phyloP scores from a whole-genome alignment of 768 basidiomycete species.

The Fistulinella prunicolor region DNA sequence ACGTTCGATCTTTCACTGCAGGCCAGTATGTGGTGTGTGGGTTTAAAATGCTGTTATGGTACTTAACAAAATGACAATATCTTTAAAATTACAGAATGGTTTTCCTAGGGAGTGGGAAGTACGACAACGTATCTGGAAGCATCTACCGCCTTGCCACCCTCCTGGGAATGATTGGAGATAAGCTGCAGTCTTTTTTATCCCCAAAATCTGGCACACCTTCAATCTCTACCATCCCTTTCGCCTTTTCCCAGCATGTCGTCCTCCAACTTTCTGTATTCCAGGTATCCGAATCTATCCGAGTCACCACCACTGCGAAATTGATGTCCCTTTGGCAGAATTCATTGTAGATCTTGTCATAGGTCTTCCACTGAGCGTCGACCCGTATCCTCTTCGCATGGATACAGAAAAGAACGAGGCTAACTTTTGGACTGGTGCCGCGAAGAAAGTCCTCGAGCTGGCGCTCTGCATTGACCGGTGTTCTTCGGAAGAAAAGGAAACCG shows the following conservation, averaged over 20 bases:
- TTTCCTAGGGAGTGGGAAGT: too few relatives aligned
- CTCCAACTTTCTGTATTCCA: background rate
- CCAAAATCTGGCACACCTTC: conserved; percentile 7
- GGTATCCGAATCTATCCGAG: conserved; percentile 3
- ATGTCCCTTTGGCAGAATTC: conserved; percentile 10
- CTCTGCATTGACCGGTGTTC: conserved; percentile 10
- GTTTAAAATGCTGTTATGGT: too few relatives aligned
- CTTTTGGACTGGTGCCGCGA: conserved; percentile 5
- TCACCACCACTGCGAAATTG: conserved; percentile 17
- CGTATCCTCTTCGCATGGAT: conserved; percentile 8
- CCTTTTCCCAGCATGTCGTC: background rate
- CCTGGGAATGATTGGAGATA: conserved; percentile 2
- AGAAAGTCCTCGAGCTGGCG: conserved; percentile 9
- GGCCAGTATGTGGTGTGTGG: too few relatives aligned
- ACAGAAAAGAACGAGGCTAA: conserved; percentile 13
- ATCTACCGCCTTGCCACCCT: background rate
- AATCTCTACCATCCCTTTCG: background rate
- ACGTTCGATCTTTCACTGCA: too few relatives aligned
- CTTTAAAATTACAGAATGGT: too few relatives aligned
- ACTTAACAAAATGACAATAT: too few relatives aligned
- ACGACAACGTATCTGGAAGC: too few relatives aligned
- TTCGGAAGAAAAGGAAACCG: conserved; percentile 6
- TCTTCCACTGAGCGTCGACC: conserved; percentile 8
- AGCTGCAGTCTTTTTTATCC: conserved; percentile 3
- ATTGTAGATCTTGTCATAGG: conserved; percentile 8